These are phyloP conservation scores for Puccinia triticina DNA, from an alignment of 1,284 basidiomycete species.

Conservation along the genomic window DNA sequence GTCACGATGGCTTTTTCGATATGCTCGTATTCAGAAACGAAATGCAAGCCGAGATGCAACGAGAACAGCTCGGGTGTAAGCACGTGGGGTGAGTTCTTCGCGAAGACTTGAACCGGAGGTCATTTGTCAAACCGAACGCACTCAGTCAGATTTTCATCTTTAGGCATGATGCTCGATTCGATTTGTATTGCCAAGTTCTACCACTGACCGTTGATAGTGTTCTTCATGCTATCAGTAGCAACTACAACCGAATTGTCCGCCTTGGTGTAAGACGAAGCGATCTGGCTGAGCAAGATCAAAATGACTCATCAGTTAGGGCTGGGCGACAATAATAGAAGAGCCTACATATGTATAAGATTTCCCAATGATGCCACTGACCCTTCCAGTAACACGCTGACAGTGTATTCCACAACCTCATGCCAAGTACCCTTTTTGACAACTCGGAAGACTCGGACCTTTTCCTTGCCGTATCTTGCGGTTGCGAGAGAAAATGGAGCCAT, in stretches of 20 bases:
- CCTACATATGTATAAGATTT: too few relatives aligned
- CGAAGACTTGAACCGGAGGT: constrained; percentile 68
- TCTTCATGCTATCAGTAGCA: constrained; percentile 71
- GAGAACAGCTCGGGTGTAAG: constrained; percentile 82
- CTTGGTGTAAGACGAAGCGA: constrained; percentile 55
- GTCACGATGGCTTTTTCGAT: constrained; percentile 72
- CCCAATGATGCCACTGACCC: constrained; percentile 66
- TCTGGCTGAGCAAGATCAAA: constrained; percentile 55
- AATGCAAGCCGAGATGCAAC: constrained; percentile 79
- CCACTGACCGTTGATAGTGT: constrained; percentile 72
- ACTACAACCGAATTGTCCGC: constrained; percentile 57
- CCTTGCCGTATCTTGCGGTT: constrained; percentile 77
- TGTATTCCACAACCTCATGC: constrained; percentile 72
- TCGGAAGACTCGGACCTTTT: constrained; percentile 79
- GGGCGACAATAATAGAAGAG: background rate
- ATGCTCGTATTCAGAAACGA: constrained; percentile 75
- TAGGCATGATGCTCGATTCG: constrained; percentile 7
- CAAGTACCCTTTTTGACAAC: constrained; percentile 67
- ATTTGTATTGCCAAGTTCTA: constrained; percentile 27
- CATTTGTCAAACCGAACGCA: background rate
- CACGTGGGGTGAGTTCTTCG: constrained; percentile 82
- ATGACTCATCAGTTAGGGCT: background rate
- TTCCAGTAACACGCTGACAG: constrained; percentile 75
- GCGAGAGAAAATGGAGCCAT: constrained; percentile 59
- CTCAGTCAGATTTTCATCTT: constrained; percentile 3